Percentiles rank a stretch among this genome's conserved stretches.
Conservation (phyloP, 2,329 filamentous ascomycete genomes). For the Talaromyces sp. region DNA sequence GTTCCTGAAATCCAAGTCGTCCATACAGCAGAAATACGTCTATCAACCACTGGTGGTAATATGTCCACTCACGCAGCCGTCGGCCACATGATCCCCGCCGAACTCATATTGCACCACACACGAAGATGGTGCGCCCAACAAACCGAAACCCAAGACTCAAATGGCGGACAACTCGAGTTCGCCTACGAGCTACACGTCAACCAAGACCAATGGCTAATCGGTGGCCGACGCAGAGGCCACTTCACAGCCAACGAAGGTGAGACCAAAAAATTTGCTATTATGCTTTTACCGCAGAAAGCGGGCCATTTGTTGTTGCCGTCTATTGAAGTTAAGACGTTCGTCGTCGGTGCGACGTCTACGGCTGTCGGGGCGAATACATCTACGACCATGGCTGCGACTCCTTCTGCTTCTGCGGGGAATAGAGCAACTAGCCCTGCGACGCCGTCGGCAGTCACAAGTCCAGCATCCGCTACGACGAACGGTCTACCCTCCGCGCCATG, state of each 20-base stretch:
- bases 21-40: slow-evolving; percentile 60
- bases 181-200: slow-evolving; percentile 76
- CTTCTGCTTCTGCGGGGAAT: slow-evolving; percentile 4
- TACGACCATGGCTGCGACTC: slow-evolving; percentile 23
- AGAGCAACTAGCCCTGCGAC: not conserved
- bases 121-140: slow-evolving; percentile 48
- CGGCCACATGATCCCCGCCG: slow-evolving; percentile 47
- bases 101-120: slow-evolving; percentile 52
- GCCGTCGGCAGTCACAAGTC: not conserved
- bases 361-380: not conserved
- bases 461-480: slow-evolving; percentile 18
- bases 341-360: slow-evolving; percentile 27
- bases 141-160: slow-evolving; percentile 24
- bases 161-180: slow-evolving; percentile 61
- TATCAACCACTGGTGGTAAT: slow-evolving; percentile 20
- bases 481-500: not conserved
- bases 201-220: slow-evolving; percentile 76
- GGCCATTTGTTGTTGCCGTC: slow-evolving; percentile 74
- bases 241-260: slow-evolving; percentile 56
- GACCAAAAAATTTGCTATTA: slow-evolving; percentile 57
- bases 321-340: slow-evolving; percentile 69
- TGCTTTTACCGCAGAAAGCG: slow-evolving; percentile 74
- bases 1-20: slow-evolving; percentile 79
- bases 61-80: slow-evolving; percentile 32
- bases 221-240: slow-evolving; percentile 73